Conservation (phyloP, 2,329 filamentous ascomycete species). For the Falciphora oryzae region DNA sequence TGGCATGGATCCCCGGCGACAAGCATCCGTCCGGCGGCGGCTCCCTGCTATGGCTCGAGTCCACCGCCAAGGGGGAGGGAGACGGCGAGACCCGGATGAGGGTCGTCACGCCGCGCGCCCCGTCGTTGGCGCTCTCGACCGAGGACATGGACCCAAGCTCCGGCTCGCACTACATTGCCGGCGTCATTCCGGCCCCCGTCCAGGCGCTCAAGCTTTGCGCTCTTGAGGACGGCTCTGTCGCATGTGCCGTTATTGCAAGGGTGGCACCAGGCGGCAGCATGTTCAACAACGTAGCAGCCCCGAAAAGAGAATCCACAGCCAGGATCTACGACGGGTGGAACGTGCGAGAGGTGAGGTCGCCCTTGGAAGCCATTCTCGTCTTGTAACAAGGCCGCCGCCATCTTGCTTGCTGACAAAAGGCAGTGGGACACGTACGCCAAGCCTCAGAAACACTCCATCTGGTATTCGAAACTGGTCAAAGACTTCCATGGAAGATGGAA, state of each 20-base stretch:
- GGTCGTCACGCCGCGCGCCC: conserved; percentile 20
- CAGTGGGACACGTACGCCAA: conserved; percentile 29
- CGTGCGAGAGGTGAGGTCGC: conserved; percentile 26
- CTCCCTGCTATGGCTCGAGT: conserved; percentile 27
- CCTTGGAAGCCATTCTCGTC: not conserved
- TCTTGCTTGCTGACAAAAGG: not conserved
- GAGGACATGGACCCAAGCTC: not conserved
- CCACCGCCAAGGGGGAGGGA: conserved; percentile 21
- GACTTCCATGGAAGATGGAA: conserved; percentile 21
- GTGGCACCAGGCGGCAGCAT: conserved; percentile 26
- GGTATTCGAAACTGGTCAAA: conserved; percentile 30
- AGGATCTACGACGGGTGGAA: conserved; percentile 29
- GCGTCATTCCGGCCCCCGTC: conserved; percentile 27
- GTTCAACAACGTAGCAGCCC: conserved; percentile 20
- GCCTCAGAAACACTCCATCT: conserved; percentile 28
- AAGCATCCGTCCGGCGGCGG: conserved; percentile 15
- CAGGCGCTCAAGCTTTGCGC: conserved; percentile 26
- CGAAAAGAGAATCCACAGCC: conserved; percentile 19
- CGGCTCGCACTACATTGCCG: conserved; percentile 19
- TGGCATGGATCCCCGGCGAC: conserved; percentile 29
- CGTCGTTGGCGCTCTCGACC: conserved; percentile 19
- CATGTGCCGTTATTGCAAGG: conserved; percentile 29
- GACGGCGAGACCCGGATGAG: not conserved
- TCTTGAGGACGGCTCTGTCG: conserved; percentile 28
- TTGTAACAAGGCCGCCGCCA: too few species aligned